A percentile compares a stretch with the other conserved stretches of the same genome.
Conservation (phyloP, 2,329 filamentous ascomycete species). For the Fusarium protoensiforme region DNA sequence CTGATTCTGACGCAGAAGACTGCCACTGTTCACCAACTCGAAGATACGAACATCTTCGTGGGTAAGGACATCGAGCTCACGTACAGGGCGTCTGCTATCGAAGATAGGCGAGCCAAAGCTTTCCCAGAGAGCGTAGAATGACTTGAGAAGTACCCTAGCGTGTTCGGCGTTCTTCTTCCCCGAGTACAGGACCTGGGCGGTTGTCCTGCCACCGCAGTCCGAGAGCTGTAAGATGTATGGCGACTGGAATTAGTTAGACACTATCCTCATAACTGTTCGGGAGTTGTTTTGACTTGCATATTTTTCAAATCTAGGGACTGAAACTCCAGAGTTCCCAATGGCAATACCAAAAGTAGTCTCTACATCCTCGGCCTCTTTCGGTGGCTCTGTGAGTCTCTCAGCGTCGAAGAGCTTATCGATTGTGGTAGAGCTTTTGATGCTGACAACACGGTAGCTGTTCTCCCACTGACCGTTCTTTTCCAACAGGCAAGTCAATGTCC, state of each 20-base stretch:
- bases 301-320: no score
- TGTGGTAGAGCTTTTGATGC: constrained; percentile 3
- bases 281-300: no score
- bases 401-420: background rate
- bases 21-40: background rate
- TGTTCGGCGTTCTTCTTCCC: background rate
- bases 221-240: background rate
- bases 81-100: background rate
- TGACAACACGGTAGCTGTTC: background rate
- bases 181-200: constrained; percentile 2
- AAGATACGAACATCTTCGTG: background rate
- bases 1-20: background rate
- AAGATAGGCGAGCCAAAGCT: background rate
- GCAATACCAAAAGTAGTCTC: no score
- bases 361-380: background rate
- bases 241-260: background rate
- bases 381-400: background rate
- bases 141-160: constrained; percentile 3
- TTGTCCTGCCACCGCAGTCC: background rate
- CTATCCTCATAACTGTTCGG: no score
- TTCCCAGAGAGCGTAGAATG: constrained; percentile 5
- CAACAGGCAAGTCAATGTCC: constrained; percentile 13
- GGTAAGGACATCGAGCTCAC: background rate
- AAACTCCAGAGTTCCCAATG: no score
- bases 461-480: constrained; percentile 11